Evolutionary conservation across 306 rosid genomes (phyloP).

Genomic region (Luffa acutangula): DNA sequence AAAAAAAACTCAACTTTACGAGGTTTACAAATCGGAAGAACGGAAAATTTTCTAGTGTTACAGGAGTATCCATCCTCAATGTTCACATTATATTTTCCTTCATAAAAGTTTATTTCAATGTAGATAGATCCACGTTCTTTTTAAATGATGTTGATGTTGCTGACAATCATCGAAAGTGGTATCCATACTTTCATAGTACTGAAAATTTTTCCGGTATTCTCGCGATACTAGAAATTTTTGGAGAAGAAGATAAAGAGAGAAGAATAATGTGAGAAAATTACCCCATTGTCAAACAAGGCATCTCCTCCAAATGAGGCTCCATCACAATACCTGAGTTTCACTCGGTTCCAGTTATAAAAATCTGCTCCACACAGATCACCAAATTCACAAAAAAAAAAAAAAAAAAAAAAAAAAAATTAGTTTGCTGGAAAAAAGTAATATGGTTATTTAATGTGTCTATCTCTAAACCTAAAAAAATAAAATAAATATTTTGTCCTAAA

Average conservation of each 20-base stretch:
- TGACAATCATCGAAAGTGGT: no score
- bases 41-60: not conserved
- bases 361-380: conserved; percentile 33
- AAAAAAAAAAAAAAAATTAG: not conserved
- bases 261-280: not conserved
- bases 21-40: not conserved
- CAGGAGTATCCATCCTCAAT: no score
- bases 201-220: no score
- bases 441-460: not conserved
- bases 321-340: conserved; percentile 89
- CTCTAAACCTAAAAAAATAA: no score
- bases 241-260: not conserved
- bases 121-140: no score
- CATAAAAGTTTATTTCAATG: no score
- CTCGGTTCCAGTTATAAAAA: conserved; percentile 97
- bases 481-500: no score
- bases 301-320: conserved; percentile 94
- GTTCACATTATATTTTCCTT: no score
- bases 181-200: no score
- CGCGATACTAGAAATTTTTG: no score
- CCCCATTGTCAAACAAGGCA: conserved; percentile 48
- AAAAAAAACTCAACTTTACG: not conserved
- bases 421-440: not conserved
- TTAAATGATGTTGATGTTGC: no score
- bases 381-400: not conserved